Base-by-base conservation (phyloP, 139 green algal species). In the Coelastrella sp. region DNA sequence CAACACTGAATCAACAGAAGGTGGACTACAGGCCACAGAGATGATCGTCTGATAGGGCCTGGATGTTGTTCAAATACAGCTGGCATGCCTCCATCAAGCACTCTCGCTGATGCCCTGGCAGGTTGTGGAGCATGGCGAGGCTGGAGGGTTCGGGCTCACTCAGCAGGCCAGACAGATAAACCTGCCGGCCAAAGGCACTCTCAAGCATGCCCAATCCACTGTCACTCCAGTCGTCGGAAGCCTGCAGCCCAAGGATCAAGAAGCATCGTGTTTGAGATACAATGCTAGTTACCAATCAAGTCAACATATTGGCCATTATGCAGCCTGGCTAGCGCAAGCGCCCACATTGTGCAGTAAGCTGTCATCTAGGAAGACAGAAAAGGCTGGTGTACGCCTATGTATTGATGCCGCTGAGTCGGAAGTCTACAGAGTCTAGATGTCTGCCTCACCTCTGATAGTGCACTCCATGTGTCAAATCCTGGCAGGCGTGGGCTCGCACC, bases 61-160 rank as follows among this genome's bases (percentile, higher is more conserved):
- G 53, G 19, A 64, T 21, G 53, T 64, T 81, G 34, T 48, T 50
- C 73, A 81, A 32, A 32, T 51, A 81, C 17, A 81, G 48, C 30
- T 50, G 73, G 2, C 48, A 48, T 13, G 73, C 73, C 73, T 81
- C 73, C 48, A 81, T 67, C 15, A 81, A 50, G 73, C 73, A 81
- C 19, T 81, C 73, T 19, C 73, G 73, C 73, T 81, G 73, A 25
- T 68, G 73, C 13, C 50, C 73, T 23, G 73, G 73, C 73, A 81
- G 50, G 19, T 32, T 59, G 19, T 67, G 48, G 27, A 81, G 73
- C 73, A 81, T 50, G 19, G 27, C 50, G 3, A 81, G 73, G 32
- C 48, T 68, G 13, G 73, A 50, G 7, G 73, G 67, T 19, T 81
- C 73, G 32, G 73, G 73, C 73, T 81, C 73, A 3, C 50, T 34